Evolutionary conservation across 1,139 yeast species (phyloP), one percentile per base, ranked within the genome.

Genomic region (Yamadazyma siamensis): DNA sequence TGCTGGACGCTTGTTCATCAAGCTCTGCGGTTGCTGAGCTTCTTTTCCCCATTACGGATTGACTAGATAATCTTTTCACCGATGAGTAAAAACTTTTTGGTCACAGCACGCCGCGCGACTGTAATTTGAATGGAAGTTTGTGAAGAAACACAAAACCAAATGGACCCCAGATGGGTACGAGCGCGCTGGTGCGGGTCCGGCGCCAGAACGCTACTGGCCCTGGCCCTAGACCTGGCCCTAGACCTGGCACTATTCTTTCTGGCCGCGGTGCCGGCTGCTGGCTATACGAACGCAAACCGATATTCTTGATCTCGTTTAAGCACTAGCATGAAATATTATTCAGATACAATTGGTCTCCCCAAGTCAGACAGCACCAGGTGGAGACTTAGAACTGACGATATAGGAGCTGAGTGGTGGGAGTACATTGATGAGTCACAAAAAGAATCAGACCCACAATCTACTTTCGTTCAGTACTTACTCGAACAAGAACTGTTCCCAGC

Each of bases 381-480:
- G 98, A 66, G 95, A 40, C 65, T 91, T 24, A 56, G 74, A 14
- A 74, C 84, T 1, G 82, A 80, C 36, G 72, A 74, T 19, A 59
- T 82, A 15, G 98, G 97, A 10, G 71, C 85, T 13, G 87, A 86
- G 48, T 70, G 73, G 30, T 91, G 98, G 98, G 79, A 75, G 21
- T 91, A 85, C 52, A 47, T 79, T 14, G 44, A 60, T 0, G 62
- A 57, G 21, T 68, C 61, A 6, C 63, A 66, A 8, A 48, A 60
- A 7, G 39, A 40, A 2, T 43, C 46, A 6, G 71, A 66, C 41
- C 71, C 77, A 10, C 87, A 80, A 47, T 62, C 80, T 18, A 66
- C 71, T 13, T 71, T 69, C 46, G 80, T 75, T 6, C 71, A 80
- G 46, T 80, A 84, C 51, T 61, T 77, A 6, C 52, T 82, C 25